phyloP scores from a whole-genome alignment of 192 early-diverging fungal genomes.

The Allomyces macrogynus region DNA sequence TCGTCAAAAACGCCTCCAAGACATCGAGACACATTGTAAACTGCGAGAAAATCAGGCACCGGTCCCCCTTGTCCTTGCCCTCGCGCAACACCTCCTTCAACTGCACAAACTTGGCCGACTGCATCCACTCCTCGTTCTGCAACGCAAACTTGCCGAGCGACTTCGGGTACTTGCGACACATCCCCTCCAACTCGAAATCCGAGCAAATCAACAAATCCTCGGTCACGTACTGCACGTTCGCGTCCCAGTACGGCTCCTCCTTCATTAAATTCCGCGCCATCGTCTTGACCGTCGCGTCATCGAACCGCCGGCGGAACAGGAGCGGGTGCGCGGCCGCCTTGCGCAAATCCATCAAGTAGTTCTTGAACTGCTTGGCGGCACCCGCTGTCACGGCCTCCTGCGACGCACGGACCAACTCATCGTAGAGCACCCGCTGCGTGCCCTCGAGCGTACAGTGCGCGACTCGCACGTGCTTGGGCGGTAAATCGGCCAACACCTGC shows the following conservation, averaged over 20 bases:
- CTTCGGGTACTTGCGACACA: slow-evolving; percentile 31
- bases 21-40: slow-evolving; percentile 36
- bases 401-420: slow-evolving; percentile 15
- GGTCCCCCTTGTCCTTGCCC: slow-evolving; percentile 22
- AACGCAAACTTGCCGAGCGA: slow-evolving; percentile 23
- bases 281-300: slow-evolving; percentile 20
- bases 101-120: slow-evolving; percentile 51
- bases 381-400: slow-evolving; percentile 2
- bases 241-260: slow-evolving; percentile 56
- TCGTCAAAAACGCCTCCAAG: slow-evolving; percentile 19
- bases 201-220: slow-evolving; percentile 45
- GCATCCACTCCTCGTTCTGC: slow-evolving; percentile 33
- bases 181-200: slow-evolving; percentile 62
- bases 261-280: slow-evolving; percentile 41
- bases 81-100: slow-evolving; percentile 33
- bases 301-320: slow-evolving; percentile 45
- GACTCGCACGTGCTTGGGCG: slow-evolving; percentile 31
- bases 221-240: slow-evolving; percentile 44
- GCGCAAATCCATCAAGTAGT: slow-evolving; percentile 55
- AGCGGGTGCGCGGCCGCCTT: slow-evolving; percentile 74
- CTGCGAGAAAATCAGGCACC: slow-evolving; percentile 25
- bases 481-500: slow-evolving; percentile 44
- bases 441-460: slow-evolving; percentile 25
- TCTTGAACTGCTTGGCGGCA: slow-evolving; percentile 4
- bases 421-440: slow-evolving; percentile 30